These are phyloP conservation scores for Sisymbrium irio DNA, from an alignment of 345 rosid species.

Conservation along the genomic window DNA sequence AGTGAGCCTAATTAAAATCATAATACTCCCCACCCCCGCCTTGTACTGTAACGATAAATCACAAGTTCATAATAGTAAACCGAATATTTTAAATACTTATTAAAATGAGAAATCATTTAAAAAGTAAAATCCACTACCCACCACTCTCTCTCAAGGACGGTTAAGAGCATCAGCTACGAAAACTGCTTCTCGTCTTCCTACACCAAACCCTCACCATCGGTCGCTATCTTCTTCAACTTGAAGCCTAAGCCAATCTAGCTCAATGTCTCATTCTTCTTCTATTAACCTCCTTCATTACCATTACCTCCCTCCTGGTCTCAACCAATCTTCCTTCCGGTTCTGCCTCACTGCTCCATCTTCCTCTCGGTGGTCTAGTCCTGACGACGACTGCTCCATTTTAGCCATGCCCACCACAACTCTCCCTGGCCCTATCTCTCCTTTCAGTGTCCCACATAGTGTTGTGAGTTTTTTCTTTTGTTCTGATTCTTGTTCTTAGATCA, in stretches of 20 bases:
- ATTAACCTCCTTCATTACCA: conserved; percentile 36
- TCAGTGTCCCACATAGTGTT: conserved; percentile 32
- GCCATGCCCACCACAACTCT: conserved; percentile 31
- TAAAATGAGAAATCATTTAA: background rate
- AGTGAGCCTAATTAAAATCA: conserved; percentile 6
- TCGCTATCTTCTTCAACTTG: conserved; percentile 42
- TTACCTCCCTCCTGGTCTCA: conserved; percentile 29
- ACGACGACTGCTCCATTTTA: conserved; percentile 7
- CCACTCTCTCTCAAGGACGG: conserved; percentile 34
- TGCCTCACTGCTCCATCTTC: conserved; percentile 34
- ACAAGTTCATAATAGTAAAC: background rate
- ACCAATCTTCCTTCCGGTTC: conserved; percentile 22
- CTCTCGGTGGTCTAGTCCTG: conserved; percentile 23
- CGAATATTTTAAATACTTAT: background rate
- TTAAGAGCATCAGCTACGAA: conserved; percentile 44
- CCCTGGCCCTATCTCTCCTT: conserved; percentile 25
- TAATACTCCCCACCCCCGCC: background rate
- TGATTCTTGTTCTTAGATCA: background rate
- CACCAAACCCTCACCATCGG: conserved; percentile 32
- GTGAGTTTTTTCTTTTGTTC: conserved; percentile 18
- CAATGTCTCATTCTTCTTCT: conserved; percentile 37
- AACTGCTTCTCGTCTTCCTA: conserved; percentile 58
- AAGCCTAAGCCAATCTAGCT: conserved; percentile 35
- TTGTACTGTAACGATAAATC: background rate
- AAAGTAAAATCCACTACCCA: background rate